Base-by-base conservation (phyloP, 2,329 filamentous ascomycete genomes). In the Coniella vitis region DNA sequence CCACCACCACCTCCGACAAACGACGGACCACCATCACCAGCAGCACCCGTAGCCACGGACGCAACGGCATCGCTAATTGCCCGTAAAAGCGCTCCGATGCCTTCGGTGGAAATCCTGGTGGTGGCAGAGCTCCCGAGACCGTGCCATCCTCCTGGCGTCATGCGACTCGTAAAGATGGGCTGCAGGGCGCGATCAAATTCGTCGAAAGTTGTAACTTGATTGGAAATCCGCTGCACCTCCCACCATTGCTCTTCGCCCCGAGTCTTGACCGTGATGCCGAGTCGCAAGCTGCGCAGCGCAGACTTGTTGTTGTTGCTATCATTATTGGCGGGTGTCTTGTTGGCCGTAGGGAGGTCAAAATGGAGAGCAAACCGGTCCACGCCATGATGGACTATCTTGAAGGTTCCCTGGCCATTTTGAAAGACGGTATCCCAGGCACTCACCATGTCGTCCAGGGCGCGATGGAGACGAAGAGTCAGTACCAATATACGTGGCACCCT, bases 381-480 rank as follows among this genome's bases (percentile, higher is more conserved):
- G 1, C 74, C 68, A 53, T 75, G 71, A 48, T 75, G 69, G 17
- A 74, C 70, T 36, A 84, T 67, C 35, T 71, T 72, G 10, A 82
- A 67, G 4, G 60, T 63, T 12, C 73, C 75, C 45, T 72, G 69
- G 31, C 70, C 69, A 10, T 65, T 69, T 10, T 62, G 60, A 19
- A 66, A 59, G 3, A 72, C 54, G 31, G 61, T 57, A 12, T 66
- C 64, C 75, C 81, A 83, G 2, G 67, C 64, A 16, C 67, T 65
- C 55, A 87, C 81, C 19, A 90, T 73, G 32, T 68, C 66, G 52
- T 81, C 74, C 2, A 90, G 65, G 1, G 74, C 77, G 41, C 71
- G 72, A 16, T 88, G 68, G n/a, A 88, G 66, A 0, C 84, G 81
- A 4, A 89, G 72, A 7, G 86, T 83, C 17, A 73, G 63, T 1